phyloP scores from a whole-genome alignment of 2,329 filamentous ascomycete species.

The Aureobasidium mangrovei region DNA sequence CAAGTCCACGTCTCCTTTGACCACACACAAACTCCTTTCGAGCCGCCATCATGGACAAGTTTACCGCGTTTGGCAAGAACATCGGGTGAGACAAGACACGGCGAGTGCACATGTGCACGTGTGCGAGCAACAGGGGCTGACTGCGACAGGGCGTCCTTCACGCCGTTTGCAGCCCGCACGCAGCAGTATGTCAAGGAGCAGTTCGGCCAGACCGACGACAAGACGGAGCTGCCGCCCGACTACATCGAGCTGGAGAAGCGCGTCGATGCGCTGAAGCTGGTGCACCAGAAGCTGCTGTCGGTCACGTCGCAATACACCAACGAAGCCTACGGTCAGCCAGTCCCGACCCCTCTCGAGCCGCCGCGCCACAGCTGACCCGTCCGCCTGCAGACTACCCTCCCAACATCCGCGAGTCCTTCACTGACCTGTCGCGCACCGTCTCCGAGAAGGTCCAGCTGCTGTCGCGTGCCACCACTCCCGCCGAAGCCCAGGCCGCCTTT shows the following conservation, averaged over 20 bases:
- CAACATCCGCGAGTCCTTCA: conserved; percentile 96
- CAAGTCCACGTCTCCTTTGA: not conserved
- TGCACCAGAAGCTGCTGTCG: conserved; percentile 92
- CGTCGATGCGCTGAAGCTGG: conserved; percentile 92
- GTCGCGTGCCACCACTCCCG: conserved; percentile 73
- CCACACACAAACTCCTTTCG: not conserved
- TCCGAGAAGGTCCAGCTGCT: conserved; percentile 79
- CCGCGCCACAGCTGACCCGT: too few species aligned
- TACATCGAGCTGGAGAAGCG: conserved; percentile 98
- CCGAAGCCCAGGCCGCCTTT: conserved; percentile 89
- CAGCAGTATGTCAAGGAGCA: conserved; percentile 98
- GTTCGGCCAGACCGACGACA: conserved; percentile 88
- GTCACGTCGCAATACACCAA: conserved; percentile 97
- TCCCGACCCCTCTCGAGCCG: too few species aligned
- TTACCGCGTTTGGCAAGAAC: conserved; percentile 62
- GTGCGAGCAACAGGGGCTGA: conserved; percentile 25
- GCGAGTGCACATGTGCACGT: not conserved
- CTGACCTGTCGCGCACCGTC: conserved; percentile 90
- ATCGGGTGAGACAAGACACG: conserved; percentile 43
- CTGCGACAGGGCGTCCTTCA: conserved; percentile 54
- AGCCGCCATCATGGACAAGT: conserved; percentile 52
- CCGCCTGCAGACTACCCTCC: conserved; percentile 63
- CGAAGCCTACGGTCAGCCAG: conserved; percentile 52
- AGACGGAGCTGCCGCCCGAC: conserved; percentile 94
- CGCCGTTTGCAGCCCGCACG: conserved; percentile 85